phyloP scores from a whole-genome alignment of 1,284 basidiomycete genomes.

The Sporisorium iseilematis-ciliati region DNA sequence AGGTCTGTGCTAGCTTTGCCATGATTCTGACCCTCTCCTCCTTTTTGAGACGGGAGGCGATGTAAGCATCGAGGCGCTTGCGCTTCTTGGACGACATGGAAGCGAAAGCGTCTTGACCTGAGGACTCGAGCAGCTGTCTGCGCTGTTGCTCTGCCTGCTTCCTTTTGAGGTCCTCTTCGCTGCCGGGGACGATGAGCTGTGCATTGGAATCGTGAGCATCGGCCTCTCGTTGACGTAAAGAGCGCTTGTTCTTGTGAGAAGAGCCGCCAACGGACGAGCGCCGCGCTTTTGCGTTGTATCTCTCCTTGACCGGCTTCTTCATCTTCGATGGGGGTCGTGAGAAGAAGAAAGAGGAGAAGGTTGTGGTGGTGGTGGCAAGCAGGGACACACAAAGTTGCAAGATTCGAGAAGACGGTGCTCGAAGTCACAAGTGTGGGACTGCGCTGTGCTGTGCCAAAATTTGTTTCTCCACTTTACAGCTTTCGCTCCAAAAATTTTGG shows the following conservation, averaged over 20 bases:
- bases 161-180: conserved; percentile 38
- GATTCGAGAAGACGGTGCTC: background rate
- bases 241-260: conserved; percentile 65
- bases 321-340: conserved; percentile 8
- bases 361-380: conserved; percentile 2
- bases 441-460: conserved; percentile 1
- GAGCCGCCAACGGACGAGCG: conserved; percentile 63
- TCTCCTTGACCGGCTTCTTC: conserved; percentile 54
- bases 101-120: conserved; percentile 50
- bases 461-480: conserved; percentile 11
- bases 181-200: conserved; percentile 59
- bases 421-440: background rate
- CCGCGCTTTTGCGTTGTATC: conserved; percentile 68
- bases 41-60: conserved; percentile 68
- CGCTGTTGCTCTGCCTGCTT: conserved; percentile 53
- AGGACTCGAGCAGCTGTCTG: conserved; percentile 44
- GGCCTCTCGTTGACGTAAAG: conserved; percentile 43
- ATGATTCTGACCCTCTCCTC: conserved; percentile 66
- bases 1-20: conserved; percentile 62
- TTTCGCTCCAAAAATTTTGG: conserved; percentile 11
- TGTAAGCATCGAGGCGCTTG: conserved; percentile 69
- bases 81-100: conserved; percentile 68
- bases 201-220: conserved; percentile 58
- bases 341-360: background rate
- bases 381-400: background rate